Percentiles rank a stretch among this genome's conserved stretches.
Evolutionary conservation across 345 rosid genomes (phyloP).

Genomic region (Citrus australasica): DNA sequence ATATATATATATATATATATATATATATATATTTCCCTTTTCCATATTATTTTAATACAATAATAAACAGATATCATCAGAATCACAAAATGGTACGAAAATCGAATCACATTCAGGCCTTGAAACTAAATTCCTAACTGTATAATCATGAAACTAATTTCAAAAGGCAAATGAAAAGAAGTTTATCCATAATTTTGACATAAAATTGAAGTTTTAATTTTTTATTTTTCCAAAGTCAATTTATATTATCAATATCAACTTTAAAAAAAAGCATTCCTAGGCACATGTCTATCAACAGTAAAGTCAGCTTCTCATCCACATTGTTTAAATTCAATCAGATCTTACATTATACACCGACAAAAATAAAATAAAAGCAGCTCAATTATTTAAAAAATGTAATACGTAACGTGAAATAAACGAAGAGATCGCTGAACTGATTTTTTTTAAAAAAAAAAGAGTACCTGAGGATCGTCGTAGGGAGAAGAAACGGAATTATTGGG

Average conservation of each 20-base stretch:
- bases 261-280: background rate
- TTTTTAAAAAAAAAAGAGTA: background rate
- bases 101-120: background rate
- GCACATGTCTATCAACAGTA: background rate
- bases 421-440: constrained; percentile 24
- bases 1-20: too few relatives aligned
- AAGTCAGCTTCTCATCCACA: constrained; percentile 14
- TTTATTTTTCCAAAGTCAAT: background rate
- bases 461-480: constrained; percentile 44
- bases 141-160: background rate
- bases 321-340: constrained; percentile 19
- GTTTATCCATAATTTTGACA: background rate
- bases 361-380: background rate
- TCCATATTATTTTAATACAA: background rate
- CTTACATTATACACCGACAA: background rate
- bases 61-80: background rate
- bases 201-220: background rate
- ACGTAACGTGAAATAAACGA: background rate
- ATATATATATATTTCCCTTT: background rate
- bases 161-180: background rate
- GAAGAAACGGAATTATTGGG: constrained; percentile 35
- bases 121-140: background rate
- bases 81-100: background rate
- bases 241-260: background rate
- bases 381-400: background rate